Evolutionary conservation across 2,329 filamentous ascomycete genomes (phyloP), one percentile per base, ranked within the genome.

Genomic region (Colletotrichum sp.): DNA sequence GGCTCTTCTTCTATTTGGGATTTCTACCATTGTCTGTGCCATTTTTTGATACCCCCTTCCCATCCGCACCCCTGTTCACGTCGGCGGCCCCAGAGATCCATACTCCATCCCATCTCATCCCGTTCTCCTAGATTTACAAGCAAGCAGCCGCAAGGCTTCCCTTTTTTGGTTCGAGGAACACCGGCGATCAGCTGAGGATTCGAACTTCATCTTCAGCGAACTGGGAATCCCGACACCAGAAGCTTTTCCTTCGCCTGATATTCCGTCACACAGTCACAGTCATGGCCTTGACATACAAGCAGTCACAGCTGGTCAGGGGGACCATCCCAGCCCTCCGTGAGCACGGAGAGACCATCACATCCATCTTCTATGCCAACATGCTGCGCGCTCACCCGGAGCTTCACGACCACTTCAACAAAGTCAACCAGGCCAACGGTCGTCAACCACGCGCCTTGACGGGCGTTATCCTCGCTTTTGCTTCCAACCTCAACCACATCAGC

Each of bases 331-430:
- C 93, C 39, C 89, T 96, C 5, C 89, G 89, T 26, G 88, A 93
- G 77, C 91, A 95, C 81, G 94, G 94, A 81, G 89, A 90, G 78
- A 87, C 89, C 77, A 94, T 96, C 83, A 93, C 93, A 8, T 88
- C 88, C n/a, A 88, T 90, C 78, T 95, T 96, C 87, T 96, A 96
- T 87, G 87, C 88, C 77, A 92, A 91, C 81, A 91, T 96, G 87
- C 87, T 96, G 28, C 82, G 82, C 13, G 91, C 91, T 52, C 88
- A 95, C 76, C 93, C 93, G 0, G 89, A 92, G 60, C 89, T 96
- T 36, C 90, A 92, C 80, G 90, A 92, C 83, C 87, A 93, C 84
- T 95, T 96, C 89, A 95, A 95, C 73, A 79, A 78, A 57, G 78
- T 78, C 52, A 80, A 81, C 52, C 80, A 81, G 68, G 62, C 76